Conservation (phyloP, 176 grass and related monocot species). For the Saccharum spontaneum region DNA sequence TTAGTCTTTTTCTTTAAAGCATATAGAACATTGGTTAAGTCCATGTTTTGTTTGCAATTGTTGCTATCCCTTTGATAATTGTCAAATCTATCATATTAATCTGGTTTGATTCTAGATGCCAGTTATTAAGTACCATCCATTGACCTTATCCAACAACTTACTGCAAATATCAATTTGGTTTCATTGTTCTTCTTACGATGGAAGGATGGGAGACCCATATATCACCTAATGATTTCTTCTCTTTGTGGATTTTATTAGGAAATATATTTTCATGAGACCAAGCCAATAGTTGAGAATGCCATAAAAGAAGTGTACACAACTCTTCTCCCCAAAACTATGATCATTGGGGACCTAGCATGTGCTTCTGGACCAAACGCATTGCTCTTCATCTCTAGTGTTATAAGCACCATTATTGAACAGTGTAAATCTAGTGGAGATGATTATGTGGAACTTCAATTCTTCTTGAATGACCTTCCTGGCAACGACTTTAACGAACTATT, state of each 20-base stretch:
- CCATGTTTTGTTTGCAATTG: background rate
- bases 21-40: background rate
- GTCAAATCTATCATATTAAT: background rate
- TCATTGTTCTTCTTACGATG: background rate
- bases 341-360: background rate
- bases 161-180: background rate
- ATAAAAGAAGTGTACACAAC: background rate
- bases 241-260: background rate
- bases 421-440: background rate
- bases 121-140: no score
- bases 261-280: conserved; percentile 1
- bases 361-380: background rate
- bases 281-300: conserved; percentile 1
- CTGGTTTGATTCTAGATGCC: no score
- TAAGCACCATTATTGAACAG: background rate
- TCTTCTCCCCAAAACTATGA: background rate
- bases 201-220: no score
- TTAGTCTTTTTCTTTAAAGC: background rate
- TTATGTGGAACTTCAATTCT: background rate
- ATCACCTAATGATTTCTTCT: background rate
- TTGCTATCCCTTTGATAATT: background rate
- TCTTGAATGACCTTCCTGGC: background rate
- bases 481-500: background rate
- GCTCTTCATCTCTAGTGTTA: background rate
- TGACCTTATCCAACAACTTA: no score